Evolutionary conservation across 2,329 filamentous ascomycete genomes (phyloP).

Genomic region (Fusarium sp.): DNA sequence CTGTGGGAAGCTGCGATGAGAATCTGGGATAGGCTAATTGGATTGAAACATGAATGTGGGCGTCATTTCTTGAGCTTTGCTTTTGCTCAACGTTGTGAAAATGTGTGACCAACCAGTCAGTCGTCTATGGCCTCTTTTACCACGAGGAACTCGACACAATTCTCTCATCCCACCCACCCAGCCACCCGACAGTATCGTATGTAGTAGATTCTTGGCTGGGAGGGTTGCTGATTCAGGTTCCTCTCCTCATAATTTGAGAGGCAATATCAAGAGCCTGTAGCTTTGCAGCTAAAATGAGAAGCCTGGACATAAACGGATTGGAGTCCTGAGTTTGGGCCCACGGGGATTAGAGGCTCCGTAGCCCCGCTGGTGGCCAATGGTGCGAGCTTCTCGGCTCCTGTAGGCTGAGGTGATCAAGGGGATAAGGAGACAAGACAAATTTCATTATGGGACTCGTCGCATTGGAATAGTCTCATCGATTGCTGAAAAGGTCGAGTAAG

Average conservation of each 20-base stretch:
- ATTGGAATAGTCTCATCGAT: neutral
- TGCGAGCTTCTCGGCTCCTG: slow-evolving; percentile 26
- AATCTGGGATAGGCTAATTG: slow-evolving; percentile 9
- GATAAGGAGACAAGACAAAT: slow-evolving; percentile 10
- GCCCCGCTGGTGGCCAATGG: slow-evolving; percentile 36
- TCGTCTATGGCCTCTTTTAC: neutral
- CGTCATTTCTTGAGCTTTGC: slow-evolving; percentile 16
- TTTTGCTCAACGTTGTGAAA: neutral
- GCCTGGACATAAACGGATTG: slow-evolving; percentile 37
- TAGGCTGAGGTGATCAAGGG: slow-evolving; percentile 7
- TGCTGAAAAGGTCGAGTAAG: neutral
- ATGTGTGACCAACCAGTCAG: neutral
- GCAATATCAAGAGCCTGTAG: slow-evolving; percentile 40
- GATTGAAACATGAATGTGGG: slow-evolving; percentile 5
- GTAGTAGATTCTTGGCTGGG: slow-evolving; percentile 16
- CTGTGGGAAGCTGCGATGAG: neutral
- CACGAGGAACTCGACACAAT: neutral
- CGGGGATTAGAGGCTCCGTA: slow-evolving; percentile 37
- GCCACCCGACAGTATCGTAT: neutral
- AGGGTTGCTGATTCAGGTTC: slow-evolving; percentile 40
- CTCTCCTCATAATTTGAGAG: slow-evolving; percentile 40
- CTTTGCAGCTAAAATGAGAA: slow-evolving; percentile 39
- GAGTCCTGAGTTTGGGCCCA: slow-evolving; percentile 35
- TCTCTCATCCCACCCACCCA: neutral
- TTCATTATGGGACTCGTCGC: neutral